Base-by-base conservation (phyloP, 2,329 filamentous ascomycete species). In the Coleophoma eucalyptorum region DNA sequence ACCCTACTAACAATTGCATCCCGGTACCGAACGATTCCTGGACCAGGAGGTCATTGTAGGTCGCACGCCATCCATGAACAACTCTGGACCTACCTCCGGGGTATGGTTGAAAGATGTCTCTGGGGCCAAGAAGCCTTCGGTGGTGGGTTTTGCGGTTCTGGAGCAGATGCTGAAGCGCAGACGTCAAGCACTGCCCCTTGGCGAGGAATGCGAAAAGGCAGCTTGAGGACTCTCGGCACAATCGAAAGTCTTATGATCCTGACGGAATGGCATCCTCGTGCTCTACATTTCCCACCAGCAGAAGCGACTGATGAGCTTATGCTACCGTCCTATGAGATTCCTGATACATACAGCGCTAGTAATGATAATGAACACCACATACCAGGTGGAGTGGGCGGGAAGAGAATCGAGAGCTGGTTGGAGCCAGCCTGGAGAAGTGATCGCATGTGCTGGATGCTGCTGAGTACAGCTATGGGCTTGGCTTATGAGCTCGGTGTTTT, bases 51-150 rank as follows among this genome's bases (percentile, higher is more conserved):
- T 1, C 79, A 86, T 55, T 95, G 90, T 44, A 84, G 94, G 46
- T 90, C 91, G 0, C 90, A 94, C 62, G 87, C 90, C 44, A 96
- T 99, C 49, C 94, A 97, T 59, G 90, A 97, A 62, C 91, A 95
- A 67, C 80, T 97, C 5, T 99, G 94, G 94, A 89, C 85, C 31
- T 96, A 97, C 64, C 79, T 97, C 31, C 86, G 92, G 47, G 89
- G 90, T 52, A 97, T 97, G 89, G 94, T 97, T 58, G 90, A 96
- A 68, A 84, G 93, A 33, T 88, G 96, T 58, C 84, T 97, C 35
- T 97, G 91, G 88, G 94, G 92, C 8, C 93, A 97, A 65, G 93
- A 97, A 68, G 90, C 95, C 48, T 97, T 97, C 63, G 93, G 91
- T 31, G 90, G 90, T 21, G 90, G 89, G 15, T 91, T 93, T 66